A percentile compares a stretch with the other conserved stretches of the same genome.
phyloP scores from a whole-genome alignment of 1,284 basidiomycete species.

The Athelia psychrophila region DNA sequence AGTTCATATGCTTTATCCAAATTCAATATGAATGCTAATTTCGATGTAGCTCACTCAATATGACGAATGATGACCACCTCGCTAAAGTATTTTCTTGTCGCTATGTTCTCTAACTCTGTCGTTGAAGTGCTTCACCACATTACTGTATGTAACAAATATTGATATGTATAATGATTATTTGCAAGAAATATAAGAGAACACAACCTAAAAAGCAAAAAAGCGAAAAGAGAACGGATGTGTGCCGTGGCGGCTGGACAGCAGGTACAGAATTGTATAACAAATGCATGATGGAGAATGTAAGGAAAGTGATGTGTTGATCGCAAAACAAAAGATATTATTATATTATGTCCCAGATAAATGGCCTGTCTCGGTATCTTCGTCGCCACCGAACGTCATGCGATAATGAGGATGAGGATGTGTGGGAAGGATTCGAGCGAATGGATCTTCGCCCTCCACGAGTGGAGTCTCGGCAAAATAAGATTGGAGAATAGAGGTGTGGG shows the following conservation, averaged over 20 bases:
- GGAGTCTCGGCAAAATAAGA: slow-evolving; percentile 32
- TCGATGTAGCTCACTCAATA: slow-evolving; percentile 39
- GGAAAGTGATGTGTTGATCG: neutral
- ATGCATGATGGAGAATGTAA: neutral
- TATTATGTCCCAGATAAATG: slow-evolving; percentile 7
- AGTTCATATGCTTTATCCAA: too few relatives aligned
- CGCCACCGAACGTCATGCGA: slow-evolving; percentile 25
- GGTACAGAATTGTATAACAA: neutral
- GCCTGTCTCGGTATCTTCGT: slow-evolving; percentile 24
- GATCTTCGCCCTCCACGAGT: too few relatives aligned
- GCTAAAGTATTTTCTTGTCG: neutral
- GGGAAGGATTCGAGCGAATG: neutral
- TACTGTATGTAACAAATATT: slow-evolving; percentile 1
- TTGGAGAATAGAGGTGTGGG: slow-evolving; percentile 40
- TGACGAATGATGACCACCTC: slow-evolving; percentile 29
- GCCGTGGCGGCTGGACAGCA: neutral
- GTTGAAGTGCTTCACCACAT: neutral
- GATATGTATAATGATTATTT: slow-evolving; percentile 1
- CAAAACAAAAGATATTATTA: slow-evolving; percentile 1
- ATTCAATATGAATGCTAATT: slow-evolving; percentile 4
- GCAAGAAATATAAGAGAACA: slow-evolving; percentile 6
- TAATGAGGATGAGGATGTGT: slow-evolving; percentile 2
- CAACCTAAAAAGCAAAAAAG: neutral
- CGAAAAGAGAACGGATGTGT: neutral
- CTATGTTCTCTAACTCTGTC: neutral